Evolutionary conservation across 257 asterid species (phyloP).

Genomic region (Jacaranda copaia): DNA sequence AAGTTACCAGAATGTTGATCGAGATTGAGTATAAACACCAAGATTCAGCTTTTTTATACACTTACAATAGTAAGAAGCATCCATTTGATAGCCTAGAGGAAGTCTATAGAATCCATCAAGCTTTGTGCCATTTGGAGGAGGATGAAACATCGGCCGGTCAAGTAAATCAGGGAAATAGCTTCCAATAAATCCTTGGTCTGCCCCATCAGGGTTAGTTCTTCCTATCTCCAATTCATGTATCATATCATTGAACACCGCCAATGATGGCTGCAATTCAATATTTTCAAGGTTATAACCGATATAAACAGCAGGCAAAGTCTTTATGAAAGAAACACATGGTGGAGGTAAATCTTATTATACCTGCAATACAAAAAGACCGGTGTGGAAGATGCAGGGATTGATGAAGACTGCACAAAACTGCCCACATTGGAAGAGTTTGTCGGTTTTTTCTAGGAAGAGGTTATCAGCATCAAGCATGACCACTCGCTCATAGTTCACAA

Average conservation of each 20-base stretch:
- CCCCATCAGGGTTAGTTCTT: conserved; percentile 87
- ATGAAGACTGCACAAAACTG: conserved; percentile 92
- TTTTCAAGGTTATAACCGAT: conserved; percentile 7
- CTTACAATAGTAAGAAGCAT: conserved; percentile 95
- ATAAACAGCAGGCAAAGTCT: neutral
- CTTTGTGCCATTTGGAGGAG: conserved; percentile 69
- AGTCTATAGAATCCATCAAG: conserved; percentile 81
- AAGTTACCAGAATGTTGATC: neutral
- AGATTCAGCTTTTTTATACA: neutral
- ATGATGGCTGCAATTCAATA: conserved; percentile 70
- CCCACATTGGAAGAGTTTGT: conserved; percentile 90
- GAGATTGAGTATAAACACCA: neutral
- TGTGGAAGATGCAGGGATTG: conserved; percentile 95
- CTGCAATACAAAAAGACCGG: conserved; percentile 95
- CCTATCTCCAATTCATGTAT: conserved; percentile 65
- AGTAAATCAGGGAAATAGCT: conserved; percentile 78
- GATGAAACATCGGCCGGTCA: conserved; percentile 71
- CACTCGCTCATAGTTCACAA: conserved; percentile 76
- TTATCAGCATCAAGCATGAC: conserved; percentile 96
- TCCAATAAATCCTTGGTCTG: conserved; percentile 91
- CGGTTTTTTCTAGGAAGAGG: conserved; percentile 77
- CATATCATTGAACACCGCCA: conserved; percentile 78
- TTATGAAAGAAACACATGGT: neutral
- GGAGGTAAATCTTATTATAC: conserved; percentile 36
- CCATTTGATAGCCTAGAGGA: conserved; percentile 96